A percentile compares a stretch with the other conserved stretches of the same genome.
These are phyloP conservation scores for Inga leiocalycina DNA, from an alignment of 306 rosid genomes.

Conservation along the genomic window DNA sequence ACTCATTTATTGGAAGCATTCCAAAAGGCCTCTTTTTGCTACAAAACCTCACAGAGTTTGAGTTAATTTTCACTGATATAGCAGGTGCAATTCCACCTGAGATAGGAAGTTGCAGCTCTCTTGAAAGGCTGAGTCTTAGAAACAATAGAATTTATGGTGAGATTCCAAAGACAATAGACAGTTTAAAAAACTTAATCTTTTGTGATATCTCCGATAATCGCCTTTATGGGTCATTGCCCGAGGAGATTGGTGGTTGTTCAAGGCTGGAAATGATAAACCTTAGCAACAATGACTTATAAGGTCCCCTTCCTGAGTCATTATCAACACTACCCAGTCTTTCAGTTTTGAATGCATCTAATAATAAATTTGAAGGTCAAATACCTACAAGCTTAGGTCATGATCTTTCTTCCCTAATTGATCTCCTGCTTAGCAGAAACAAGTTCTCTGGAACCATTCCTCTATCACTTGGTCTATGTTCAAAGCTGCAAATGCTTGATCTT, in stretches of 20 bases:
- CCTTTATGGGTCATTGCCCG: conserved; percentile 54
- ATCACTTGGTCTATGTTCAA: conserved; percentile 53
- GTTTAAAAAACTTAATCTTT: conserved; percentile 48
- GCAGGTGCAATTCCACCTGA: conserved; percentile 58
- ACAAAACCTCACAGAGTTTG: conserved; percentile 54
- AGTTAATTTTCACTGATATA: conserved; percentile 55
- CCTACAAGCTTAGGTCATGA: conserved; percentile 51
- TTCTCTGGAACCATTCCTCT: conserved; percentile 60
- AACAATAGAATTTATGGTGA: conserved; percentile 50
- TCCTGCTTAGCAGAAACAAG: conserved; percentile 46
- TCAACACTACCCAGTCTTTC: conserved; percentile 53
- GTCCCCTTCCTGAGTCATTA: conserved; percentile 50
- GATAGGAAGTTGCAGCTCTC: conserved; percentile 63
- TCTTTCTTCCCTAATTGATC: conserved; percentile 49
- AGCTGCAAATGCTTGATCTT: conserved; percentile 66
- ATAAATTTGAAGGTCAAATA: conserved; percentile 47
- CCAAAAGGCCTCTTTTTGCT: conserved; percentile 64
- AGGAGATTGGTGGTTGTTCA: conserved; percentile 55
- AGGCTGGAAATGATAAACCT: conserved; percentile 54
- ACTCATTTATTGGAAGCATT: conserved; percentile 55
- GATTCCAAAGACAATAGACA: conserved; percentile 52
- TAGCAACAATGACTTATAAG: conserved; percentile 49
- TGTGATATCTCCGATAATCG: conserved; percentile 52
- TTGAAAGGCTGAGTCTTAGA: conserved; percentile 49
- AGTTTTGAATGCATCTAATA: conserved; percentile 48